Base-by-base conservation (phyloP, 345 rosid genomes). In the Boechera retrofracta region DNA sequence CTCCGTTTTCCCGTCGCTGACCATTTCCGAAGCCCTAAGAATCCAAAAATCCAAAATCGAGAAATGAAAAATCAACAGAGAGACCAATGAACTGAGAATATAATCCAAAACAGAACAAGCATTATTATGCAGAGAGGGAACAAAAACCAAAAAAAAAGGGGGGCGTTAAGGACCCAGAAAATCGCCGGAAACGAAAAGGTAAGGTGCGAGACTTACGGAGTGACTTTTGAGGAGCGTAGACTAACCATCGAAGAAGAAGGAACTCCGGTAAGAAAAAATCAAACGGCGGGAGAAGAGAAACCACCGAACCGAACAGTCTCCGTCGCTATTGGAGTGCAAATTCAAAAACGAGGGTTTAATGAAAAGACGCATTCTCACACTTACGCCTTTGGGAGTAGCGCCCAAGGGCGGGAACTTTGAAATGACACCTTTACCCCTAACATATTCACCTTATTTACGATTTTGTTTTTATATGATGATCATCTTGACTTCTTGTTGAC, bases 21-120 rank as follows among this genome's bases (percentile, higher is more conserved):
- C 76, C 82, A 81, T 83, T 75, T 62, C 57, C 64, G 49, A 79
- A 74, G 62, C 88, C 88, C 84, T 78, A 77, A 48, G 61, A 55
- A 58, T 51, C 60, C 48, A 5, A 21, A 49, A 58, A 66, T 28
- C 10, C 26, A 63, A 52, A 57, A 47, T 47, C 28, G 38, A 51
- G 26, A 9, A 16, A 52, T 3, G 8, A 36, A 42, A 71, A 78
- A 49, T 32, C 35, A 59, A n/a, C 5, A 52, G 49, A 6, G 58
- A 67, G 9, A 42, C 7, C 6, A 31, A 66, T 11, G 5, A 45
- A 32, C 47, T 21, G 9, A 47, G 1, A n/a, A 32, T 5, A 47
- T 21, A 61, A 63, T 2, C 59, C 49, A 39, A 47, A 35, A 28
- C n/a, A 10, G 5, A 0, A 47, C 51, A 33, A 49, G 10, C 35